These are phyloP conservation scores for Olyra latifolia DNA, from an alignment of 176 grass and related monocot species.

Conservation along the genomic window DNA sequence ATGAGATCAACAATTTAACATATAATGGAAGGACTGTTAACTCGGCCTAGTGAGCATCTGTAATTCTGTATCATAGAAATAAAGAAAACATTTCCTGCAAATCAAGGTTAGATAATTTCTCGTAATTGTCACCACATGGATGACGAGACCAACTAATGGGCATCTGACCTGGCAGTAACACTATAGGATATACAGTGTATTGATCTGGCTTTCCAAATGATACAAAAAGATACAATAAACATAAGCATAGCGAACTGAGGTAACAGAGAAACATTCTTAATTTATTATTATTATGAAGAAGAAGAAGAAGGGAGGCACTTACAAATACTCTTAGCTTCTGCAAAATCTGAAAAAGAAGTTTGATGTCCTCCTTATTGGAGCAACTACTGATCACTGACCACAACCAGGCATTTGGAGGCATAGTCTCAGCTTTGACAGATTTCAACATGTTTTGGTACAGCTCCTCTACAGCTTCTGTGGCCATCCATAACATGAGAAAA, in stretches of 20 bases:
- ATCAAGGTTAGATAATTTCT: neutral
- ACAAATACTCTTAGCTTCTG: conserved; percentile 92
- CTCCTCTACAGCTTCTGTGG: conserved; percentile 75
- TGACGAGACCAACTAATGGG: neutral
- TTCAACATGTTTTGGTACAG: conserved; percentile 83
- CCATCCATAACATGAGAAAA: conserved; percentile 9
- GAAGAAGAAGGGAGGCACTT: conserved; percentile 29
- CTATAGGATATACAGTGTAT: neutral
- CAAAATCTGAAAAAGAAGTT: conserved; percentile 83
- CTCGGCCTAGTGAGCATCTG: neutral
- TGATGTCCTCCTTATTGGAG: conserved; percentile 78
- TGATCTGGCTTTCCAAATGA: neutral
- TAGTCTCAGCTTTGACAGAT: conserved; percentile 81
- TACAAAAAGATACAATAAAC: neutral
- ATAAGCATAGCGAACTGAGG: neutral
- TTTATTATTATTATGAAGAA: neutral
- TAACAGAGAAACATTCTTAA: neutral
- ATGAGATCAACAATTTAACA: neutral
- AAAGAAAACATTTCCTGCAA: neutral
- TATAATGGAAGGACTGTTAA: neutral
- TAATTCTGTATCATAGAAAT: neutral
- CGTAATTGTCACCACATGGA: neutral
- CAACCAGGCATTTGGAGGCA: conserved; percentile 94
- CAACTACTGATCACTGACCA: conserved; percentile 88
- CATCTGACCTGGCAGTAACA: conserved; percentile 1